A percentile compares a stretch with the other conserved stretches of the same genome.
Conservation (phyloP, 257 asterid genomes). For the Solanum peruvianum region DNA sequence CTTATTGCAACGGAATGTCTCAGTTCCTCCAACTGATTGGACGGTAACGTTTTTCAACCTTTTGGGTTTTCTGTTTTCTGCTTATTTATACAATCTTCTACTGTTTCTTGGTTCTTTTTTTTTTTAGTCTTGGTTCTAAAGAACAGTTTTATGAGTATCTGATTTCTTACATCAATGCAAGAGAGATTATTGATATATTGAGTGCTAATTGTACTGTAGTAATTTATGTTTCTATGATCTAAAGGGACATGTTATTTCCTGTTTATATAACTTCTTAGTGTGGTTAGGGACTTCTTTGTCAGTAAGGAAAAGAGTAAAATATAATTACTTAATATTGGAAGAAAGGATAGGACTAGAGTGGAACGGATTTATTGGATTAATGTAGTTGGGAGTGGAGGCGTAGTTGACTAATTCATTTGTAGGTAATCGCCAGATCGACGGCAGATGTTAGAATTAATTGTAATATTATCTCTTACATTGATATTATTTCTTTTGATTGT, state of each 20-base stretch:
- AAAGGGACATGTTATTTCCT: background rate
- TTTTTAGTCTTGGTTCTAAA: background rate
- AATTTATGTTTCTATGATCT: background rate
- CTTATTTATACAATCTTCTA: background rate
- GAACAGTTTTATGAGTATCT: background rate
- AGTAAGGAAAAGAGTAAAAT: background rate
- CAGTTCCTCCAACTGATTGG: slow-evolving; percentile 89
- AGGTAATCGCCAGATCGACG: background rate
- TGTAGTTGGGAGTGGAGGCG: background rate
- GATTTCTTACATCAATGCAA: background rate
- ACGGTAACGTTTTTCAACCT: slow-evolving; percentile 29
- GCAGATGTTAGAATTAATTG: background rate
- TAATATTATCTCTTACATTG: background rate
- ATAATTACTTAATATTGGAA: background rate
- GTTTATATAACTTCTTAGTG: background rate
- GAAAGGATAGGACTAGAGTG: background rate
- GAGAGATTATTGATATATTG: background rate
- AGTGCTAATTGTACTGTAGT: background rate
- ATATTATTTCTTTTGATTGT: background rate
- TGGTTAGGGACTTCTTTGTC: background rate
- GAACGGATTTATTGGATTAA: background rate
- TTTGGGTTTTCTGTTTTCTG: background rate
- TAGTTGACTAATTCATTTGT: background rate
- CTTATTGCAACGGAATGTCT: slow-evolving; percentile 98
- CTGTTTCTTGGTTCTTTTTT: background rate